Base-by-base conservation (phyloP, 176 grass and related monocot genomes). In the Musa troglodytarum region DNA sequence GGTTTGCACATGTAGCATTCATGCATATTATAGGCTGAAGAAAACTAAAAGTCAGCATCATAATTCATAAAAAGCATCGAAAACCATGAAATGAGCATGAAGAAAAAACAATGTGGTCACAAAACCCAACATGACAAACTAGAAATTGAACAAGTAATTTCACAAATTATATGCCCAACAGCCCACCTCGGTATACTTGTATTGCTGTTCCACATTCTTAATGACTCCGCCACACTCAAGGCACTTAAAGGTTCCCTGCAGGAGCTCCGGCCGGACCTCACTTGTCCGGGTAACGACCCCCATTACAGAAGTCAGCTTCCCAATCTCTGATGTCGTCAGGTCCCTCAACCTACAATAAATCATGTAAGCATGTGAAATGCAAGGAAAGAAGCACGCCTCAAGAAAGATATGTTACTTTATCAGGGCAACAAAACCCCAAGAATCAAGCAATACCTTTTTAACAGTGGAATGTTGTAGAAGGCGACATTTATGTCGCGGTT, bases 121-220 rank as follows among this genome's bases (percentile, higher is more conserved):
- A 67, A 68, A 71, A 50, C 1, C 43, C 68, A 23, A 21, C 26
- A 71, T 2, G 10, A 25, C 26, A 62, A 20, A 9, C 2, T 9
- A 24, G 21, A 24, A 65, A 43, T n/a, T 61, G n/a, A n/a, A 10
- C 16, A 62, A 11, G 34, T n/a, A 22, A 57, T 61, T n/a, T 28
- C 4, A 3, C 23, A 53, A 79, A 52, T 67, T 50, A 1, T 20
- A 51, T 51, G 17, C 12, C 43, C 14, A 76, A 12, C 25, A 12
- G 14, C 20, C 9, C n/a, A 98, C 94, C 85, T 99, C 95, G 1
- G 88, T 94, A 77, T 99, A 99, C 82, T 99, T 99, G 84, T 87
- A 99, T 74, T 94, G 95, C 82, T 94, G 95, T 73, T 99, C 95
- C 22, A 99, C 86, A 74, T 99, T 91, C 80, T 99, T 94, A 52